Conservation (phyloP, 768 basidiomycete species). For the Suillus discolor region DNA sequence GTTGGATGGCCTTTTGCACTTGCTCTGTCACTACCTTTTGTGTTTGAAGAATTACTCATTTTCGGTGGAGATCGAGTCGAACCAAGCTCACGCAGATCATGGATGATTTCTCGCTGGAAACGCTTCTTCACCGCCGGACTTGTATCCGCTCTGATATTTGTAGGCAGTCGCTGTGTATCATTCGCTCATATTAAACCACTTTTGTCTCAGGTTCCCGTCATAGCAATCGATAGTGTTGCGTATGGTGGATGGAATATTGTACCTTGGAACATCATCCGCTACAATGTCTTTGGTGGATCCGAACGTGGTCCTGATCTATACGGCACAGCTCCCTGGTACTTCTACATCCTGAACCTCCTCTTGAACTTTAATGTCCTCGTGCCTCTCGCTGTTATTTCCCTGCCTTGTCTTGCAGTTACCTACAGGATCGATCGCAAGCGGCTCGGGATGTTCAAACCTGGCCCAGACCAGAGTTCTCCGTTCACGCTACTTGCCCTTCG, state of each 20-base stretch:
- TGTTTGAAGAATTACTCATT: conserved; percentile 87
- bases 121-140: conserved; percentile 57
- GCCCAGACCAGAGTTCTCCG: conserved; percentile 70
- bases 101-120: conserved; percentile 65
- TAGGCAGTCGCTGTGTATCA: conserved; percentile 35
- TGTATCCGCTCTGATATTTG: conserved; percentile 62
- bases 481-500: conserved; percentile 76
- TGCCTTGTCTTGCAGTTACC: conserved; percentile 79
- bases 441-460: conserved; percentile 55
- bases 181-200: background rate
- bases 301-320: conserved; percentile 90
- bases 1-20: conserved; percentile 98
- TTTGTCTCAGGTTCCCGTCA: conserved; percentile 73
- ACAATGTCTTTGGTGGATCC: conserved; percentile 87
- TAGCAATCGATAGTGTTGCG: conserved; percentile 80
- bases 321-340: conserved; percentile 86
- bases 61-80: conserved; percentile 67
- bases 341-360: conserved; percentile 85
- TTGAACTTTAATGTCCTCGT: conserved; percentile 93
- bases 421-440: conserved; percentile 76
- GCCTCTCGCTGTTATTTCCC: conserved; percentile 76
- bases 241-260: conserved; percentile 81
- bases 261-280: conserved; percentile 91
- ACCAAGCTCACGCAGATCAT: conserved; percentile 43
- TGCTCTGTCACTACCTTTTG: conserved; percentile 84